Base-by-base conservation (phyloP, 2,329 filamentous ascomycete genomes). In the Alternaria burnsii region DNA sequence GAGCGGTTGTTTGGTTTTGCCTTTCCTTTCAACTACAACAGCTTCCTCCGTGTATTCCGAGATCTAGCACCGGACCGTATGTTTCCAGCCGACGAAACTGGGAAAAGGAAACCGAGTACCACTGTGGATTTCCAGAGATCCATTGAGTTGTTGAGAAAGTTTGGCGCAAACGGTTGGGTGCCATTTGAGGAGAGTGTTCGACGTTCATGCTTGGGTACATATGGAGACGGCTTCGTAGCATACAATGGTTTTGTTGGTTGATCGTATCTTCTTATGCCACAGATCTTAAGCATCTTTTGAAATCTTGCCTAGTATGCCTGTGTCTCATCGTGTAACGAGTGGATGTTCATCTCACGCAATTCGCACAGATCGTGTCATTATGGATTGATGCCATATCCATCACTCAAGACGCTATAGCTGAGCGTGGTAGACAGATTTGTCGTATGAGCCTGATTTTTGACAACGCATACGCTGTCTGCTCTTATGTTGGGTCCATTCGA, bases 321-420 rank as follows among this genome's bases (percentile, higher is more conserved):
- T n/a, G 16, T 38, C 6, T 30, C 11, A 11, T 11, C 0, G 28
- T 11, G 28, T 11, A 5, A 11, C 28, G 11, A 30, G 11, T 3
- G 4, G 11, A 11, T 30, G 28, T 30, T 30, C 11, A 11, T 30
- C 28, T 30, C 0, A 30, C 28, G 42, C 42, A 24, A 41, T 55
- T 11, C 32, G 52, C n/a, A 36, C 12, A 7, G 11, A 40, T 55
- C 6, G 6, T 40, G 10, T 32, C 42, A n/a, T 16, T 41, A 3
- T 55, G 53, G 53, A 48, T 55, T 38, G 53, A 55, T 11, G 53
- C 53, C 22, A 34, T 55, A 14, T 47, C 24, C 2, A 55, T 55
- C 32, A 47, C 40, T 11, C 52, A 55, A 38, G 38, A 40, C 7
- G 42, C 30, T 11, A 1, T 40, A 26, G 24, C 32, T 20, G 34